Percentiles rank a stretch among this genome's conserved stretches.
Evolutionary conservation across 73 alveolate species (phyloP).

Genomic region (Symbiodinium natans): DNA sequence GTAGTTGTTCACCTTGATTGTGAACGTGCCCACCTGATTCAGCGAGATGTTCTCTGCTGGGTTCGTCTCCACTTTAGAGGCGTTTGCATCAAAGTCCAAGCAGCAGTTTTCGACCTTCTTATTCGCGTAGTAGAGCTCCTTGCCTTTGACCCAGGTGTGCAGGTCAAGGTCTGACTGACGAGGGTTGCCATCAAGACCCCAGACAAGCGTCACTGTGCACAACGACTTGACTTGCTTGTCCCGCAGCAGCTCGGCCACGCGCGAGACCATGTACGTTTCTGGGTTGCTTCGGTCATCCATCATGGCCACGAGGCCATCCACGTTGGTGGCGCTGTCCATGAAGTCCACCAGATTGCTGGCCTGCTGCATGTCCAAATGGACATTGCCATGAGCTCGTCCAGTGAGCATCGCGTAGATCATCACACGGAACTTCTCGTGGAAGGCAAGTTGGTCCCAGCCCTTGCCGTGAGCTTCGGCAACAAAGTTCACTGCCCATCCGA

Average conservation of each 20-base stretch:
- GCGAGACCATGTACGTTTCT: slow-evolving; percentile 42
- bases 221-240: not conserved
- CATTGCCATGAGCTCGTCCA: slow-evolving; percentile 18
- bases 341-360: slow-evolving; percentile 75
- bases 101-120: slow-evolving; percentile 5
- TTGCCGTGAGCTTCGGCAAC: slow-evolving; percentile 27
- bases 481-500: slow-evolving; percentile 52
- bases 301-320: slow-evolving; percentile 26
- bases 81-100: slow-evolving; percentile 18
- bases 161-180: slow-evolving; percentile 14
- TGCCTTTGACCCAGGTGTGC: slow-evolving; percentile 18
- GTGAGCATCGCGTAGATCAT: slow-evolving; percentile 70
- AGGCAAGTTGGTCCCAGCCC: slow-evolving; percentile 10
- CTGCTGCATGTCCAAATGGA: slow-evolving; percentile 76
- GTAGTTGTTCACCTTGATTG: slow-evolving; percentile 21
- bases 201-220: slow-evolving; percentile 26
- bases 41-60: slow-evolving; percentile 29
- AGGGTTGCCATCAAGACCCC: slow-evolving; percentile 21
- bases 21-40: slow-evolving; percentile 7
- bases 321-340: slow-evolving; percentile 49
- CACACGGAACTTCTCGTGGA: not conserved
- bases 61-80: not conserved
- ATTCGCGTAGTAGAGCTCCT: not conserved
- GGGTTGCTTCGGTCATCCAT: slow-evolving; percentile 91
- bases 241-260: not conserved